Base-by-base conservation (phyloP, 176 grass and related monocot genomes). In the Oryza punctata region DNA sequence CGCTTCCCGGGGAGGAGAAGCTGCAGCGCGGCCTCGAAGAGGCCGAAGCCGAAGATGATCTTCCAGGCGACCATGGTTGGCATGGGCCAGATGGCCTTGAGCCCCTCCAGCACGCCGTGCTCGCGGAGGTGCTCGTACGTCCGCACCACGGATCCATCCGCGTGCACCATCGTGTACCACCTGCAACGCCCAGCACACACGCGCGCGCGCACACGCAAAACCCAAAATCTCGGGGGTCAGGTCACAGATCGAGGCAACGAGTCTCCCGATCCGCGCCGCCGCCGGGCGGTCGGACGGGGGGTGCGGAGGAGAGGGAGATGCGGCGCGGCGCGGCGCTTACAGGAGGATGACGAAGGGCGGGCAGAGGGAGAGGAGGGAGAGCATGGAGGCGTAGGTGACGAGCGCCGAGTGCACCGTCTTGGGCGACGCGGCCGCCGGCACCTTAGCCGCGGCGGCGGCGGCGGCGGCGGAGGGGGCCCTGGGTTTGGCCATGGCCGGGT, bases 281-380 rank as follows among this genome's bases (percentile, higher is more conserved):
- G 43, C 43, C 43, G 41, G 33, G 3, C 33, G 33, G 33, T 35
- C 33, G 33, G 33, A 16, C 16, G 50, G 50, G 50, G 1, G 4
- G 33, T 21, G 50, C 0, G 21, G n/a, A 57, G 74, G 19, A 28
- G 54, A 69, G 41, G 12, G 49, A 25, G 12, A 19, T 2, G 79
- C 21, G 32, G 24, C 15, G 47, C 21, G 32, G 24, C 15, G 47
- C 10, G 52, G 15, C 18, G 67, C 93, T 96, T 43, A 99, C 97
- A 99, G 83, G 63, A 99, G 93, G 88, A 99, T 96, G 82, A 99
- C 97, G 81, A 99, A 99, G 29, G 97, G 97, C 33, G 97, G 97
- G 32, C 97, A 99, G 50, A 99, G 91, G 35, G 97, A 87, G 65
- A 99, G 91, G 38, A 99, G 97, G 25, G 97, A 87, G 65, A 94